These are phyloP conservation scores for Saturnispora bothae DNA, from an alignment of 805 yeast genomes.

Conservation along the genomic window DNA sequence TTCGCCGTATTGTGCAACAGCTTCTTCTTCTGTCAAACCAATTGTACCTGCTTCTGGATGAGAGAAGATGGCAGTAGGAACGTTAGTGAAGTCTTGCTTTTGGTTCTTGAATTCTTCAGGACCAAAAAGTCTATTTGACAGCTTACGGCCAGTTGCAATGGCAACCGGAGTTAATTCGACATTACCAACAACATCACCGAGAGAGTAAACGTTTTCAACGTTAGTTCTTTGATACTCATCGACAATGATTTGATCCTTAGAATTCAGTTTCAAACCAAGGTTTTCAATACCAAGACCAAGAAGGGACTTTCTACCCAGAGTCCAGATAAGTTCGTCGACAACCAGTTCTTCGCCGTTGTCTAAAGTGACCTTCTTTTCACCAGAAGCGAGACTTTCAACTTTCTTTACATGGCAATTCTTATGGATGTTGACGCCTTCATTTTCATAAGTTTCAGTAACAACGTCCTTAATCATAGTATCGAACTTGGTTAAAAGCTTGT, in stretches of 20 bases:
- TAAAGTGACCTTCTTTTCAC: slow-evolving; percentile 39
- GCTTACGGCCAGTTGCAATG: slow-evolving; percentile 93
- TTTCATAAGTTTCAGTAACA: slow-evolving; percentile 69
- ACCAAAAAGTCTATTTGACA: slow-evolving; percentile 87
- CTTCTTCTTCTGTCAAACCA: slow-evolving; percentile 76
- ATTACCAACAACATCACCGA: slow-evolving; percentile 92
- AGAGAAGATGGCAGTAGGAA: slow-evolving; percentile 94
- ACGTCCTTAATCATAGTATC: slow-evolving; percentile 73
- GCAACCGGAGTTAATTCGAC: slow-evolving; percentile 97
- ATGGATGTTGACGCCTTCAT: slow-evolving; percentile 74
- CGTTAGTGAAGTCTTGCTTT: slow-evolving; percentile 75
- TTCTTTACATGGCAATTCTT: slow-evolving; percentile 45
- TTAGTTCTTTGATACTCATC: slow-evolving; percentile 85
- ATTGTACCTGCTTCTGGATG: slow-evolving; percentile 97
- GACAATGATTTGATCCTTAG: slow-evolving; percentile 53
- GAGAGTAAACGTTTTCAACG: slow-evolving; percentile 60
- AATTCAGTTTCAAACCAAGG: slow-evolving; percentile 57
- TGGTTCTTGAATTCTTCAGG: slow-evolving; percentile 56
- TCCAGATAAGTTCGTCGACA: slow-evolving; percentile 86
- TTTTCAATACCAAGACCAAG: slow-evolving; percentile 66
- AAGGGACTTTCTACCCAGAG: slow-evolving; percentile 80
- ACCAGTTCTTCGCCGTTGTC: slow-evolving; percentile 33
- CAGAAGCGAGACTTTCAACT: slow-evolving; percentile 38
- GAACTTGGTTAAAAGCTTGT: slow-evolving; percentile 78
- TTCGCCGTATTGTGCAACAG: slow-evolving; percentile 67